Conservation (phyloP, 164 flowering plant genomes). For the Warburgia ugandensis region DNA sequence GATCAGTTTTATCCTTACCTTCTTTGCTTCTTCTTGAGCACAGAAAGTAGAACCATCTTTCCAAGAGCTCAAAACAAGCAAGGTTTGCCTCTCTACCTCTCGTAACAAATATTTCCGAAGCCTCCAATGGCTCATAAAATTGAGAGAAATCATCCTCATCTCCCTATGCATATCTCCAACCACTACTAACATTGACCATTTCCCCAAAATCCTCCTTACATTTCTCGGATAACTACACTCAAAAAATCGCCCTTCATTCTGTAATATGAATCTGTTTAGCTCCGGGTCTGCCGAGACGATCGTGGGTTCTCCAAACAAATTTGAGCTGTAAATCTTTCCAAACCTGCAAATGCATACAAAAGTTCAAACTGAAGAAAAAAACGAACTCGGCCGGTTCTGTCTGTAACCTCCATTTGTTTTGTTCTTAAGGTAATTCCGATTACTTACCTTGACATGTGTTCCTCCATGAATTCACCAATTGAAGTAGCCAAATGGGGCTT, state of each 20-base stretch:
- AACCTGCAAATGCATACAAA: slow-evolving; percentile 32
- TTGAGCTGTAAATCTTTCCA: slow-evolving; percentile 78
- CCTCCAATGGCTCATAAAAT: slow-evolving; percentile 67
- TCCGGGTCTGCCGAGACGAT: slow-evolving; percentile 86
- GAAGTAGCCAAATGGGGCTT: slow-evolving; percentile 75
- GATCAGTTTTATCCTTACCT: slow-evolving; percentile 28
- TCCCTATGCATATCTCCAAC: slow-evolving; percentile 92
- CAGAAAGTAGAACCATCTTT: slow-evolving; percentile 38
- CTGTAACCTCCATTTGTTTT: background rate
- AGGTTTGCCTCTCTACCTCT: slow-evolving; percentile 64
- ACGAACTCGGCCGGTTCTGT: background rate
- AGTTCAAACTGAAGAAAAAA: background rate
- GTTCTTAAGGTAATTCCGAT: background rate
- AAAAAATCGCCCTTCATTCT: slow-evolving; percentile 77
- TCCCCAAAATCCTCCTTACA: slow-evolving; percentile 84
- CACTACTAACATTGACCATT: slow-evolving; percentile 86
- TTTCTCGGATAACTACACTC: slow-evolving; percentile 92
- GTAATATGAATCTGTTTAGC: slow-evolving; percentile 61
- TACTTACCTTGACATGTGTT: slow-evolving; percentile 72
- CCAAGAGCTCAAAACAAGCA: slow-evolving; percentile 69
- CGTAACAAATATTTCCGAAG: slow-evolving; percentile 51
- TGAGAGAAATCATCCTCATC: slow-evolving; percentile 79
- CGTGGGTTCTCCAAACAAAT: slow-evolving; percentile 76
- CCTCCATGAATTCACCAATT: slow-evolving; percentile 72
- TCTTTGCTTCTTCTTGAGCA: slow-evolving; percentile 94